phyloP scores from a whole-genome alignment of 495 filamentous ascomycete species.

The Cairneyella variabilis region DNA sequence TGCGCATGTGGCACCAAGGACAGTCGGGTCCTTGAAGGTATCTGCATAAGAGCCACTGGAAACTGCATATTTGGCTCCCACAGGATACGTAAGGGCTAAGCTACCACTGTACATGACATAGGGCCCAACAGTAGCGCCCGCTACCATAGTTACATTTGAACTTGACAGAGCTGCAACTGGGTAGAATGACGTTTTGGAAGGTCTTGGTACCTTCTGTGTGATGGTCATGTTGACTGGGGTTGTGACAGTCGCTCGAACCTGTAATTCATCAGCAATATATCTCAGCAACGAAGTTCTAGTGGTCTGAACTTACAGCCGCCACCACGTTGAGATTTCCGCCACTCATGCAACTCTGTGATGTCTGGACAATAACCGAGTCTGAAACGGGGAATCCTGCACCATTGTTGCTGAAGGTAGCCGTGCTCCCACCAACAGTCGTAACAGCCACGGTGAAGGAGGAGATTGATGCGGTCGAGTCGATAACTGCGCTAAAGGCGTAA shows the following conservation, averaged over 20 bases:
- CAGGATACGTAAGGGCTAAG: constrained; percentile 30
- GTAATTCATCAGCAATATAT: constrained; percentile 19
- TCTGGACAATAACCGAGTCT: constrained; percentile 35
- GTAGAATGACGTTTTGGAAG: constrained; percentile 29
- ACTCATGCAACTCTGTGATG: constrained; percentile 34
- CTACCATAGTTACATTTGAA: constrained; percentile 40
- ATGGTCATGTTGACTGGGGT: constrained; percentile 39
- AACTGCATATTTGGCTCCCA: constrained; percentile 21
- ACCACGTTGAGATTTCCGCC: constrained; percentile 30
- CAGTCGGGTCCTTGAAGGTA: constrained; percentile 19
- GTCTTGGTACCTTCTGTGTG: constrained; percentile 46
- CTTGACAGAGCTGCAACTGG: constrained; percentile 46
- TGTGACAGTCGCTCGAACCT: constrained; percentile 47
- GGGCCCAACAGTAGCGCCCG: constrained; percentile 44
- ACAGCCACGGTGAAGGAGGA: constrained; percentile 36
- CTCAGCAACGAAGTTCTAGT: background rate
- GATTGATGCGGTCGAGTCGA: constrained; percentile 31
- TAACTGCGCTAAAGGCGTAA: constrained; percentile 30
- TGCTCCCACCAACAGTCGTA: constrained; percentile 20
- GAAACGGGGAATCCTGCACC: constrained; percentile 34
- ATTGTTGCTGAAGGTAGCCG: constrained; percentile 33
- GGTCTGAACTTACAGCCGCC: constrained; percentile 30
- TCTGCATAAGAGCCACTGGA: constrained; percentile 19
- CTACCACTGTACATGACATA: constrained; percentile 51
- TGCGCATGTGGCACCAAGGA: background rate